Base-by-base conservation (phyloP, 2,329 filamentous ascomycete genomes). In the Beauveria asiatica region DNA sequence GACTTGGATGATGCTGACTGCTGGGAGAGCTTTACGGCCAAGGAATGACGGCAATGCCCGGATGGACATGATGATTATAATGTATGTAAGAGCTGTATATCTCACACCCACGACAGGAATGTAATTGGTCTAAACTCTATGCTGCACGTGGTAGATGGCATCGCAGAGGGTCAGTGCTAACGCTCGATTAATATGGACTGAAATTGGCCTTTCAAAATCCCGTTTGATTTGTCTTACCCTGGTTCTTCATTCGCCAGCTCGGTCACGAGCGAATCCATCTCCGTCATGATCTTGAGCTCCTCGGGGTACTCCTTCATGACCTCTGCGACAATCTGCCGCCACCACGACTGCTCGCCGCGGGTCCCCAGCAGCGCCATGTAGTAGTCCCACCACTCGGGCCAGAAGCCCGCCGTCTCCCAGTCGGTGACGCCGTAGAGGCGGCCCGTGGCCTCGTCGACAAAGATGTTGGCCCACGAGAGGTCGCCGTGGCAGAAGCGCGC, bases 341-440 rank as follows among this genome's bases (percentile, higher is more conserved):
- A 65, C 64, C 64, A 66, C 5, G 5, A 30, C 39, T 61, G 59
- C 37, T 53, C 21, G 21, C 19, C 54, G 25, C 65, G 62, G 11
- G 44, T 37, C 5, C 62, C 65, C 53, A 62, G 65, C 46, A 66
- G 16, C 1, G 65, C 65, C 45, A 63, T 64, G 57, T 64, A 60
- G 45, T 62, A 65, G 30, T 65, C 64, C 64, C 64, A 66, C 64
- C 65, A 66, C 37, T 64, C 65, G 1, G 65, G 65, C 65, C 65
- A 66, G 30, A 64, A 64, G 8, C 65, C 65, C 7, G 63, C 64
- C 61, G 65, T 64, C 44, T 66, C 80, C 84, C 83, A 87, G 65
- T 87, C 84, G 0, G 87, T 73, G 2, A 86, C 60, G 1, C 83
- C 84, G 0, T 64, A 72, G 7, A 86, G 66, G 7, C 65, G 54